phyloP scores from a whole-genome alignment of 345 rosid species.

The Boechera retrofracta region DNA sequence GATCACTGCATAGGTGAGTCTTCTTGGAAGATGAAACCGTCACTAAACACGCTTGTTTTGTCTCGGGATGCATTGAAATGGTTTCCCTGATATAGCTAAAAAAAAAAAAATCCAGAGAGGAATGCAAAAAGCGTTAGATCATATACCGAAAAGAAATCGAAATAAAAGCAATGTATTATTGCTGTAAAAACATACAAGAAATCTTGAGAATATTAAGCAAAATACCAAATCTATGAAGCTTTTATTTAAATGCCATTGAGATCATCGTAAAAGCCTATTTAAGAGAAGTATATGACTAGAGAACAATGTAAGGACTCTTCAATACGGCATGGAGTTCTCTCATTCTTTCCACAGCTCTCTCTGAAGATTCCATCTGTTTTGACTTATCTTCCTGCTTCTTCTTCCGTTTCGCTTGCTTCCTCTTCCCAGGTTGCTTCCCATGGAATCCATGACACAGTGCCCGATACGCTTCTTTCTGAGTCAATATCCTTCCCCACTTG shows the following conservation, averaged over 20 bases:
- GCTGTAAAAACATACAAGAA: background rate
- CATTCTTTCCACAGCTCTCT: constrained; percentile 32
- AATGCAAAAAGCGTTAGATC: constrained; percentile 15
- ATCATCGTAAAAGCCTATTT: background rate
- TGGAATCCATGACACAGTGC: constrained; percentile 28
- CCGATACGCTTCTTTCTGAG: constrained; percentile 22
- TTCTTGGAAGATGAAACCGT: constrained; percentile 16
- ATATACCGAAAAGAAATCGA: background rate
- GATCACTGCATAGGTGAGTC: constrained; percentile 12
- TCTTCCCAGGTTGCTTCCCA: constrained; percentile 37
- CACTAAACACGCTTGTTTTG: constrained; percentile 1
- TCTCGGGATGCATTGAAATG: constrained; percentile 7
- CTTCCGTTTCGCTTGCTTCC: constrained; percentile 26
- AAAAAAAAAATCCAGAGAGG: background rate
- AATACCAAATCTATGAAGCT: constrained; percentile 10
- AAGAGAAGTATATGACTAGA: constrained; percentile 10
- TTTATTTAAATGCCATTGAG: background rate
- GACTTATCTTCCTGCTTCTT: constrained; percentile 20
- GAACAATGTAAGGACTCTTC: constrained; percentile 33
- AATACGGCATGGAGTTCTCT: constrained; percentile 22
- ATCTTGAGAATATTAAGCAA: constrained; percentile 4
- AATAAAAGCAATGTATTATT: background rate
- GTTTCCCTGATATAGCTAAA: constrained; percentile 4
- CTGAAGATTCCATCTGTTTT: constrained; percentile 18
- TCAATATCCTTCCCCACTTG: constrained; percentile 33